A percentile compares a stretch with the other conserved stretches of the same genome.
Evolutionary conservation across 768 basidiomycete species (phyloP).

Genomic region (Candolleomyces efflorescens): DNA sequence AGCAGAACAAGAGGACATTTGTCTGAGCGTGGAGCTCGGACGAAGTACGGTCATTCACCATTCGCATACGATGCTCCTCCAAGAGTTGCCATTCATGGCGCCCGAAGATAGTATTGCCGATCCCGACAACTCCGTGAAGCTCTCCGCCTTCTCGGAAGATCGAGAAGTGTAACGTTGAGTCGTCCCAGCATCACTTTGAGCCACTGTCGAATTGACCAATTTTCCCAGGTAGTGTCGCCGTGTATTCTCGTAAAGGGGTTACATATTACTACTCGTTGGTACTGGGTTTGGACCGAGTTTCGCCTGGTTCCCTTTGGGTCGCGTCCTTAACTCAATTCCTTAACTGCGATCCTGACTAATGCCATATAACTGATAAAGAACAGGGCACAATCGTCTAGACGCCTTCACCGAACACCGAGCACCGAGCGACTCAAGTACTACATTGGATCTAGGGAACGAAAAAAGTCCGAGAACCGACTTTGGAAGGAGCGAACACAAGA

Average conservation of each 20-base stretch:
- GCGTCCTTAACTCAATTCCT: too few relatives aligned
- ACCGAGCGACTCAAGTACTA: not conserved
- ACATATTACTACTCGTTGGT: too few relatives aligned
- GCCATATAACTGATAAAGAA: too few relatives aligned
- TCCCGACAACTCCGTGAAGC: constrained; percentile 3
- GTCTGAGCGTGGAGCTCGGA: too few relatives aligned
- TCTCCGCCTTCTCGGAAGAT: constrained; percentile 2
- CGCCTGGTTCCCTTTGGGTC: too few relatives aligned
- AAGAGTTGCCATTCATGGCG: not conserved
- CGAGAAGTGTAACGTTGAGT: not conserved
- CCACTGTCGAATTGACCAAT: not conserved
- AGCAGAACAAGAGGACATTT: not conserved
- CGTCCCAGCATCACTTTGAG: not conserved
- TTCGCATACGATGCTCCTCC: not conserved
- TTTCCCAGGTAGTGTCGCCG: not conserved
- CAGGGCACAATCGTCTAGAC: too few relatives aligned
- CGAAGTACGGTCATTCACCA: too few relatives aligned
- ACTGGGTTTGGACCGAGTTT: too few relatives aligned
- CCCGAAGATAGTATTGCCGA: not conserved
- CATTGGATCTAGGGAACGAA: not conserved
- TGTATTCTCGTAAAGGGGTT: too few relatives aligned
- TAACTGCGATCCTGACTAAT: too few relatives aligned
- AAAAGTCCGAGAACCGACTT: constrained; percentile 1
- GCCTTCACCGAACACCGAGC: too few relatives aligned
- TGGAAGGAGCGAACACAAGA: not conserved